Evolutionary conservation across 306 rosid species (phyloP).

Genomic region (Abrus precatorius): DNA sequence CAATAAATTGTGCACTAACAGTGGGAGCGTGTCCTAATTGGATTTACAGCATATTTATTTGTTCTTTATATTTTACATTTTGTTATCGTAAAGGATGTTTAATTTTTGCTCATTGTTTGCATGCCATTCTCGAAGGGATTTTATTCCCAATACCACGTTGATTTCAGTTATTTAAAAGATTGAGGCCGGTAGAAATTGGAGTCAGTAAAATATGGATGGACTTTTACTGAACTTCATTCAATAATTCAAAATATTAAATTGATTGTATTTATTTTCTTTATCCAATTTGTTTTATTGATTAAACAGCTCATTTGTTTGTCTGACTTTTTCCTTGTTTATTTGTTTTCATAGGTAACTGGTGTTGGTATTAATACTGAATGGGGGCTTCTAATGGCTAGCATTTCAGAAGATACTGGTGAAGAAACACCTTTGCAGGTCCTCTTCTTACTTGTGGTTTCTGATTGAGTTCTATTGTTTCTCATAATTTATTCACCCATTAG

Average conservation of each 20-base stretch:
- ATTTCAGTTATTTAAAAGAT: slow-evolving; percentile 1
- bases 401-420: slow-evolving; percentile 97
- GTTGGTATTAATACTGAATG: slow-evolving; percentile 98
- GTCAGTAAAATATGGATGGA: not conserved
- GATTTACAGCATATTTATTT: not conserved
- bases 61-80: not conserved
- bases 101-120: slow-evolving; percentile 10
- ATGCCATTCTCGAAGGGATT: slow-evolving; percentile 25
- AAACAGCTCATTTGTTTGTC: slow-evolving; percentile 1
- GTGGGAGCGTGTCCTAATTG: slow-evolving; percentile 21
- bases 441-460: slow-evolving; percentile 3
- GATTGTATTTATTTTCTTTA: slow-evolving; percentile 25
- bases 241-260: slow-evolving; percentile 2
- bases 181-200: slow-evolving; percentile 21
- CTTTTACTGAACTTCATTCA: slow-evolving; percentile 5
- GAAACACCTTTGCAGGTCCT: slow-evolving; percentile 99
- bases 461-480: not conserved
- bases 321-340: slow-evolving; percentile 16
- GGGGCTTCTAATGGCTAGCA: slow-evolving; percentile 99
- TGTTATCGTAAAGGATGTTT: slow-evolving; percentile 4
- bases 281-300: slow-evolving; percentile 5
- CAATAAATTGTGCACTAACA: not conserved
- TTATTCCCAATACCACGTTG: slow-evolving; percentile 1
- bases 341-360: slow-evolving; percentile 73
- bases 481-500: slow-evolving; percentile 34